These are phyloP conservation scores for Cardamine resedifolia DNA, from an alignment of 345 rosid genomes.

Conservation along the genomic window DNA sequence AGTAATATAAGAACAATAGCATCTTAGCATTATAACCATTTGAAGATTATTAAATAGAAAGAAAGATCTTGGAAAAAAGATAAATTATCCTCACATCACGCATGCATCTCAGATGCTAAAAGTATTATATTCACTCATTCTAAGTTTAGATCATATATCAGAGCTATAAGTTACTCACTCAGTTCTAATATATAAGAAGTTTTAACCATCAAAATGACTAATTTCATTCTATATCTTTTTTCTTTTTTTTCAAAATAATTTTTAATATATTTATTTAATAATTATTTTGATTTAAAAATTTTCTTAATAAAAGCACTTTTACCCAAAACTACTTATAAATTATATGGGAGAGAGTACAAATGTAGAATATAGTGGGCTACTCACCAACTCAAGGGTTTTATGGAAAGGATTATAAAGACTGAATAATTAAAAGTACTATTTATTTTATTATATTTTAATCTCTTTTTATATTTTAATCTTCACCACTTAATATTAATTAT, in stretches of 20 bases:
- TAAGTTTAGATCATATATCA: neutral
- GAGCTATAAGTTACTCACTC: neutral
- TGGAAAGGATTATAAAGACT: neutral
- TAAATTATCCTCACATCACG: neutral
- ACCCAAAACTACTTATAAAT: too few relatives aligned
- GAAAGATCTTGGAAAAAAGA: neutral
- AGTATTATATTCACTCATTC: neutral
- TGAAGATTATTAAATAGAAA: neutral
- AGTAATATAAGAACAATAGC: neutral
- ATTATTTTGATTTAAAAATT: too few relatives aligned
- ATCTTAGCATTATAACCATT: constrained; percentile 2
- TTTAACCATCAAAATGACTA: too few relatives aligned
- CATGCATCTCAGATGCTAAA: neutral
- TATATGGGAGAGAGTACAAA: too few relatives aligned
- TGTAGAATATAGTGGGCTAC: constrained; percentile 4
- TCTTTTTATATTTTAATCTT: neutral
- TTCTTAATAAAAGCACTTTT: too few relatives aligned
- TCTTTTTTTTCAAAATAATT: too few relatives aligned
- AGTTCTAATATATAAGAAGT: too few relatives aligned
- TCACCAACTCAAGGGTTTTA: neutral
- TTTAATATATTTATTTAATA: too few relatives aligned
- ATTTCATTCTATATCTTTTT: too few relatives aligned
- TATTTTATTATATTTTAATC: neutral
- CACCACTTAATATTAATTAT: neutral
- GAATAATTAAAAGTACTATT: neutral